phyloP scores from a whole-genome alignment of 2,329 filamentous ascomycete species.

The Xylariaceae sp. region DNA sequence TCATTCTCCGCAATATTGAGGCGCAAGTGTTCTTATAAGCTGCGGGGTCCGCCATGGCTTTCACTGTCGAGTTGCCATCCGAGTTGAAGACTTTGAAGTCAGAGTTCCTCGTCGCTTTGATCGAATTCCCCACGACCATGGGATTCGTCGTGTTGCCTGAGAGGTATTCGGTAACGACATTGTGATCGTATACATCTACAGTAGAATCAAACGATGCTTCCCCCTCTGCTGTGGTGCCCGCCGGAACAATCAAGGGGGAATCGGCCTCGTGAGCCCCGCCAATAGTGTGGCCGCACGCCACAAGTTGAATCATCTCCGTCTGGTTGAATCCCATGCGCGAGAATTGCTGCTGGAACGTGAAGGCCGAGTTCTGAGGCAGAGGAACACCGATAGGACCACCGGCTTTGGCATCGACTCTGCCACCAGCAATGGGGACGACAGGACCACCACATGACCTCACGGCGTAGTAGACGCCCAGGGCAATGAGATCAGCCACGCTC shows the following conservation, averaged over 20 bases:
- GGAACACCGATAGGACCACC: constrained; percentile 49
- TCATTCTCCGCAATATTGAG: constrained; percentile 53
- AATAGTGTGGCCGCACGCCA: constrained; percentile 57
- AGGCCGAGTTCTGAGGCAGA: constrained; percentile 50
- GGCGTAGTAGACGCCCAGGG: constrained; percentile 52
- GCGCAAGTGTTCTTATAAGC: constrained; percentile 46
- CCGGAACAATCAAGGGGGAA: constrained; percentile 48
- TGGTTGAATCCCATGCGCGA: constrained; percentile 51
- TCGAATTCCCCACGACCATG: constrained; percentile 48
- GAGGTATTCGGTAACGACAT: constrained; percentile 53
- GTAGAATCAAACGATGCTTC: constrained; percentile 45
- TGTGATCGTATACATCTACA: constrained; percentile 49
- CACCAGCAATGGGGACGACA: constrained; percentile 46
- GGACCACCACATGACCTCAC: constrained; percentile 56
- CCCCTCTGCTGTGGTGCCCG: constrained; percentile 40
- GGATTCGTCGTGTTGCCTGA: constrained; percentile 49
- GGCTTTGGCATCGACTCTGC: constrained; percentile 49
- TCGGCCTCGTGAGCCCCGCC: constrained; percentile 53
- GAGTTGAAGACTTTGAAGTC: constrained; percentile 53
- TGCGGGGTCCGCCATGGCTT: constrained; percentile 39
- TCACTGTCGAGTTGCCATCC: constrained; percentile 52
- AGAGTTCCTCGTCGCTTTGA: constrained; percentile 42
- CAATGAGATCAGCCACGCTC: constrained; percentile 53
- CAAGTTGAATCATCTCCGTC: constrained; percentile 55
- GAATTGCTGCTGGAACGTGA: constrained; percentile 51